Evolutionary conservation across 371 early-diverging fungal species (phyloP).

Genomic region (Mucor racemosus): DNA sequence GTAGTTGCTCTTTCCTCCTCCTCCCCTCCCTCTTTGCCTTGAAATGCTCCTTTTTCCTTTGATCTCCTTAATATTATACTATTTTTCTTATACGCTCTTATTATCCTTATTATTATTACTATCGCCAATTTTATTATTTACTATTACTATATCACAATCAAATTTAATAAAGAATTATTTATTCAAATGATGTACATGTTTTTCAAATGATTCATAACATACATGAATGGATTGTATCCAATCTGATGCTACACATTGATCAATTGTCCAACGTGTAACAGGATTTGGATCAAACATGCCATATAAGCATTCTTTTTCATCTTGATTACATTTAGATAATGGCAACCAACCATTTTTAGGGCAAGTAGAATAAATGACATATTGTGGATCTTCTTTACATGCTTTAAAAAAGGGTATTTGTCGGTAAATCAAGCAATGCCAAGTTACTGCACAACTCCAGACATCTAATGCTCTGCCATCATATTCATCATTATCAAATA

Average conservation of each 20-base stretch:
- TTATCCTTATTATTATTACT: neutral
- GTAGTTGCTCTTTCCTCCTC: neutral
- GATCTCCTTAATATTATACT: constrained; percentile 7
- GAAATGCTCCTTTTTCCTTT: neutral
- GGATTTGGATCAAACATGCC: constrained; percentile 57
- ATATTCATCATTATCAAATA: constrained; percentile 54
- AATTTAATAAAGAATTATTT: constrained; percentile 3
- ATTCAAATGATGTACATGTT: constrained; percentile 33
- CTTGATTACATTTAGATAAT: constrained; percentile 43
- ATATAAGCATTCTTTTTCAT: constrained; percentile 42
- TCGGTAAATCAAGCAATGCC: constrained; percentile 78
- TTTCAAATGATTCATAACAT: constrained; percentile 38
- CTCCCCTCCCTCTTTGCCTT: neutral
- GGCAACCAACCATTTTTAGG: constrained; percentile 54
- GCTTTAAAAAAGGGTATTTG: constrained; percentile 67
- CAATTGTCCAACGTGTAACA: constrained; percentile 48
- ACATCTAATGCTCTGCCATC: constrained; percentile 79
- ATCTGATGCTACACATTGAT: constrained; percentile 42
- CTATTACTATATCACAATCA: constrained; percentile 11
- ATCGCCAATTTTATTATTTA: constrained; percentile 4
- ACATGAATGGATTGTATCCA: constrained; percentile 49
- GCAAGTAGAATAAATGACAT: constrained; percentile 59
- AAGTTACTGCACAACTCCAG: constrained; percentile 87
- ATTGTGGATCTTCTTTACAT: constrained; percentile 63
- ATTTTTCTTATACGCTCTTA: neutral